Base-by-base conservation (phyloP, 2,329 filamentous ascomycete genomes). In the Didymosphaeria variabile region DNA sequence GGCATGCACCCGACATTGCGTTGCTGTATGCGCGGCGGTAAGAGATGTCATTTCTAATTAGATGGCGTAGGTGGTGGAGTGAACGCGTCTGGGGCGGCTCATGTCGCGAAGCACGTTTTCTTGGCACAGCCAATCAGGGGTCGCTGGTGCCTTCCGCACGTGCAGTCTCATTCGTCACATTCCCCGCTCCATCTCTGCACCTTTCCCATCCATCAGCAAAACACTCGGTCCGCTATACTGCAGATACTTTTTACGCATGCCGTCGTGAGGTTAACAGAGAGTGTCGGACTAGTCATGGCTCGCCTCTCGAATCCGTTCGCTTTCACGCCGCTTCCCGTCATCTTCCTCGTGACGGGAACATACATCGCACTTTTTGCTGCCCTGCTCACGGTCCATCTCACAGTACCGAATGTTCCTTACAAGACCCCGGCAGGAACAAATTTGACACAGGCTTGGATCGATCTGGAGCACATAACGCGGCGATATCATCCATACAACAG, bases 401-500 rank as follows among this genome's bases (percentile, higher is more conserved):
- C 87, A 31, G 90, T 97, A 9, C 91, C 94, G 5, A 74, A 85
- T 21, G 85, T 88, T 53, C 90, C 91, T 0, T 79, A 75, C 3
- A 82, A 83, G 40, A 82, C 85, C 42, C 82, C 79, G 10, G 73
- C 81, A 9, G 93, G 93, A 19, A 81, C 96, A 71, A 92, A 97
- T 72, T 80, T 98, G 56, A 90, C 90, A 2, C 89, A 96, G 79
- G 93, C 94, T 40, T 98, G 94, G 94, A 79, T 84, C 13, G 94
- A 98, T 74, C 83, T 99, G 34, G 88, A 93, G 62, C 81, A 84
- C 58, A 84, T 99, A 52, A 94, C 91, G 36, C 84, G 84, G 65
- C 84, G 85, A 1, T 95, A 91, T 74, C 95, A 97, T 75, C 94
- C 95, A 0, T 97, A 92, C 82, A 97, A 97, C 79, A 94, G 91